Evolutionary conservation across 257 asterid genomes (phyloP), one percentile per base, ranked within the genome.

Genomic region (Agastache rugosa): DNA sequence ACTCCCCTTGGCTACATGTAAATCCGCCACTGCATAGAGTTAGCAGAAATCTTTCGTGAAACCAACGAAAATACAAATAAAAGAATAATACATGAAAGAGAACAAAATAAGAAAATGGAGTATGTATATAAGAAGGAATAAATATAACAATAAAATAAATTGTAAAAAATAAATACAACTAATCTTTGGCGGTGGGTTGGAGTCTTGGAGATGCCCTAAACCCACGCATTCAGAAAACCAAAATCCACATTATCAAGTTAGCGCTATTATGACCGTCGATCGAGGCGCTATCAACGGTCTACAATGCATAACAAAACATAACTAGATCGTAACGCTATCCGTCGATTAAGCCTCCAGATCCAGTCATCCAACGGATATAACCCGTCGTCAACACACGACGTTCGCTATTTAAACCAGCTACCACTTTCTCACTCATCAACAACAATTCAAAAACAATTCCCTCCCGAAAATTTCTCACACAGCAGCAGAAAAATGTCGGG

Each of bases 401-500:
- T n/a, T n/a, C n/a, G 8, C 56, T 53, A 50, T 61, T 23, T 51
- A 50, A 79, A 29, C 1, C 42, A 16, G 63, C 60, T 27, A 1
- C 54, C 71, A 60, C 69, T 16, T 39, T 2, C 9, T 0, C 22
- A 5, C 70, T 31, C 1, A 20, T 7, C 59, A 16, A 1, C 53
- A n/a, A 2, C 15, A 54, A 17, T 22, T 59, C 55, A 50, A 37
- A 56, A 20, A 0, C 3, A 27, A 4, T 6, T 14, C 29, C 11
- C 29, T 51, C 63, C n/a, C 3, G 6, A 0, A 45, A 37, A 10
- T 5, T 25, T 50, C 20, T 58, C 54, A 3, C 5, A 1, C 7
- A 73, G 22, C 17, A 16, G 7, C 25, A 16, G 14, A 63, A 82
- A 72, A 60, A 82, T 85, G 89, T 85, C 87, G 0, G 89, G 89